These are phyloP conservation scores for Hibiscus trionum DNA, from an alignment of 345 rosid species.

Conservation along the genomic window DNA sequence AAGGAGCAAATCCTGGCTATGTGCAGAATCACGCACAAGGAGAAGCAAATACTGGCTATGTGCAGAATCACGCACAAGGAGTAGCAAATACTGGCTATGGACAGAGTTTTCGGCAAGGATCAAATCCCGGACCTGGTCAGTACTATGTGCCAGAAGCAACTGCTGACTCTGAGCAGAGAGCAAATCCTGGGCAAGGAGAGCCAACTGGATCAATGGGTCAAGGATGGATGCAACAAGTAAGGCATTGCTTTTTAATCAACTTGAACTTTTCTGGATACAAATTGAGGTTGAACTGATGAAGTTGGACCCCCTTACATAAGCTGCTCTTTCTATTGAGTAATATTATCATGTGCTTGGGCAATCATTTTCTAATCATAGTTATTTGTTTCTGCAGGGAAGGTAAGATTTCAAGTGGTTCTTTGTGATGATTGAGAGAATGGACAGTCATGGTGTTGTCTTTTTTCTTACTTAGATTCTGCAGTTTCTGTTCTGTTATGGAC, in stretches of 20 bases:
- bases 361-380: background rate
- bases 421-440: background rate
- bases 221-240: slow-evolving; percentile 35
- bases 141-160: no score
- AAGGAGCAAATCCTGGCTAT: background rate
- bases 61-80: slow-evolving; percentile 37
- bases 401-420: background rate
- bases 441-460: background rate
- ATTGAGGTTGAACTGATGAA: background rate
- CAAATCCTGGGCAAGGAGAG: slow-evolving; percentile 17
- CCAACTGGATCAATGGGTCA: background rate
- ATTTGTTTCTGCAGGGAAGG: slow-evolving; percentile 31
- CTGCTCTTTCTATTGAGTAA: background rate
- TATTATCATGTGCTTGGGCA: background rate
- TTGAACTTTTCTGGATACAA: background rate
- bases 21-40: slow-evolving; percentile 32
- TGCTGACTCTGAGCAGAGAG: slow-evolving; percentile 18
- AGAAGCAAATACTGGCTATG: slow-evolving; percentile 24
- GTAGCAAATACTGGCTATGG: slow-evolving; percentile 18
- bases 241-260: slow-evolving; percentile 6
- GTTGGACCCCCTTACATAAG: no score
- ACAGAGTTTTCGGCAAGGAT: background rate
- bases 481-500: background rate
- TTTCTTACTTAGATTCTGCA: background rate
- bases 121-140: background rate